Evolutionary conservation across 352 stramenopile genomes (phyloP).

Genomic region (Phytophthora vignae): DNA sequence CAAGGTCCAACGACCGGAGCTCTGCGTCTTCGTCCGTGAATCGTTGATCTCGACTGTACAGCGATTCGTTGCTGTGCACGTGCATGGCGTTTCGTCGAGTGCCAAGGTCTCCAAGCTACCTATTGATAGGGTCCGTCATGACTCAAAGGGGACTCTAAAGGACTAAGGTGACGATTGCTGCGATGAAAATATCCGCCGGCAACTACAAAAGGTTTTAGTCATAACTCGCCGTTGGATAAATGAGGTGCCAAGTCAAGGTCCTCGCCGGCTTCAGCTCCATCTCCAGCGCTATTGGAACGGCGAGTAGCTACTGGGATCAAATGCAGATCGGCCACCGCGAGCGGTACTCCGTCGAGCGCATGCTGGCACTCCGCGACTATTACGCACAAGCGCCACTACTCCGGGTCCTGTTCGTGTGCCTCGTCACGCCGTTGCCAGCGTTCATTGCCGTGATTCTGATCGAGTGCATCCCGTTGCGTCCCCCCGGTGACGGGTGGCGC

Average conservation of each 20-base stretch:
- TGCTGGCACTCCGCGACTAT: conserved; percentile 19
- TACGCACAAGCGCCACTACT: conserved; percentile 1
- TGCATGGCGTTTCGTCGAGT: background rate
- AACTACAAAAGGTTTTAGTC: background rate
- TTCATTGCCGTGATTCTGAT: conserved; percentile 18
- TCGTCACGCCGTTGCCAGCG: conserved; percentile 11
- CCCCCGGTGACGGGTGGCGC: conserved; percentile 18
- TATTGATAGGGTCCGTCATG: background rate
- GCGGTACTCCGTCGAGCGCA: conserved; percentile 8
- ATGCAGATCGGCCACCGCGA: conserved; percentile 18
- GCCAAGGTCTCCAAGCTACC: no score
- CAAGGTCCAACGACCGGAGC: no score
- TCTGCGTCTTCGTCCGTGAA: no score
- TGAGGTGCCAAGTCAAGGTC: background rate
- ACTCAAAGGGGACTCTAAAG: background rate
- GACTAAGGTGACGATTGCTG: background rate
- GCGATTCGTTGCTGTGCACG: no score
- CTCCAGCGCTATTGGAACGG: background rate
- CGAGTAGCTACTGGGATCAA: background rate
- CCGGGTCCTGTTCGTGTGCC: conserved; percentile 9
- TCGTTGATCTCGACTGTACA: no score
- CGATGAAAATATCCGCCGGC: no score
- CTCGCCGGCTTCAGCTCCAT: background rate
- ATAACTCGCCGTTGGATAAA: background rate
- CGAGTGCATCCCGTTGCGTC: conserved; percentile 30